Evolutionary conservation across 352 stramenopile species (phyloP).

Genomic region (Phytophthora gonapodyides): DNA sequence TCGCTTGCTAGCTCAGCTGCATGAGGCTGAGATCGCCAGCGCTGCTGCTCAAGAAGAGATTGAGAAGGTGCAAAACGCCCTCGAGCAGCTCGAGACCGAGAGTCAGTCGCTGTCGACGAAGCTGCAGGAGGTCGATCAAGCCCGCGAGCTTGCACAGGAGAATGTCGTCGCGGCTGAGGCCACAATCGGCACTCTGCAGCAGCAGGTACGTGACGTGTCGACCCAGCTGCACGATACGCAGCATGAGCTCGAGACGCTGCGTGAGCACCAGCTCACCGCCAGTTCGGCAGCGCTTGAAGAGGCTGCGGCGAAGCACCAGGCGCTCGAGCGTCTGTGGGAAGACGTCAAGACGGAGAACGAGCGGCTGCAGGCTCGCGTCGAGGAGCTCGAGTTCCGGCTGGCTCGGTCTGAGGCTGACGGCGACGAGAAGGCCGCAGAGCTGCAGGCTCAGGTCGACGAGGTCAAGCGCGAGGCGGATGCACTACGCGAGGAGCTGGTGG

Average conservation of each 20-base stretch:
- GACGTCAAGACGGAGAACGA: slow-evolving; percentile 60
- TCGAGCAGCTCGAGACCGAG: slow-evolving; percentile 39
- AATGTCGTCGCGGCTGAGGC: slow-evolving; percentile 35
- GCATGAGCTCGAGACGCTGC: slow-evolving; percentile 47
- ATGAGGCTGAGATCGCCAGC: slow-evolving; percentile 48
- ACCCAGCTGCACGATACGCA: slow-evolving; percentile 54
- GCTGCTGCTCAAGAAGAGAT: slow-evolving; percentile 40
- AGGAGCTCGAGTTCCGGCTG: slow-evolving; percentile 58
- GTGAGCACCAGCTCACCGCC: slow-evolving; percentile 49
- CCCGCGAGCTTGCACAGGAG: slow-evolving; percentile 34
- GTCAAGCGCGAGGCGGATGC: slow-evolving; percentile 55
- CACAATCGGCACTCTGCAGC: slow-evolving; percentile 52
- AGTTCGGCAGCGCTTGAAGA: slow-evolving; percentile 52
- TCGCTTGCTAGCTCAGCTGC: slow-evolving; percentile 46
- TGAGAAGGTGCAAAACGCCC: slow-evolving; percentile 35
- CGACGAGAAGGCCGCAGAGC: slow-evolving; percentile 46
- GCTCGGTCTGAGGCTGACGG: slow-evolving; percentile 40
- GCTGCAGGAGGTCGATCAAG: slow-evolving; percentile 34
- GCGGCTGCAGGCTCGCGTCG: slow-evolving; percentile 60
- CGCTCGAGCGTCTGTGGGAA: slow-evolving; percentile 57
- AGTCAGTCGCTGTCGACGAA: slow-evolving; percentile 35
- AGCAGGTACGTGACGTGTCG: slow-evolving; percentile 66
- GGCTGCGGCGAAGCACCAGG: slow-evolving; percentile 58
- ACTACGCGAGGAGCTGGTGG: slow-evolving; percentile 53
- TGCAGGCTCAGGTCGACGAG: slow-evolving; percentile 56